These are phyloP conservation scores for Chalaropsis thielavioides DNA, from an alignment of 2,329 filamentous ascomycete species.

Conservation along the genomic window DNA sequence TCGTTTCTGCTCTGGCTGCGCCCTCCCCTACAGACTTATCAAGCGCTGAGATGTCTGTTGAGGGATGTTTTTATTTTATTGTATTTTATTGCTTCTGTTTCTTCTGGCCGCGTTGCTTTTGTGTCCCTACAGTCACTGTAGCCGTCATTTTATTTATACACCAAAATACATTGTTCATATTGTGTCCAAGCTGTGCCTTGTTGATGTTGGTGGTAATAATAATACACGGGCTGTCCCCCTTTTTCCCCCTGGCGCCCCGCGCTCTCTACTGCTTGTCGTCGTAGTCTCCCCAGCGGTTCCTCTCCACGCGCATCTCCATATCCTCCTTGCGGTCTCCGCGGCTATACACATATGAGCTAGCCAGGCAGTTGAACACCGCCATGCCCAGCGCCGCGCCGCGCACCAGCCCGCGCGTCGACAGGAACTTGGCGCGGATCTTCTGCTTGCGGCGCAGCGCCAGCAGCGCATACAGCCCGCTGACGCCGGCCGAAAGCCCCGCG, in stretches of 20 bases:
- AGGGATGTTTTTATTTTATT: not conserved
- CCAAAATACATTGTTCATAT: no score
- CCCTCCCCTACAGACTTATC: not conserved
- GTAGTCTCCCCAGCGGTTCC: constrained; percentile 36
- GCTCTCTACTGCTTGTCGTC: constrained; percentile 14
- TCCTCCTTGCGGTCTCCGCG: constrained; percentile 38
- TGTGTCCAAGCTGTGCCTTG: no score
- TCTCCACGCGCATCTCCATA: constrained; percentile 32
- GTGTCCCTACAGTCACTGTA: no score
- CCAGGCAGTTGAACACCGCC: constrained; percentile 34
- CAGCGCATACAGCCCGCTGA: constrained; percentile 43
- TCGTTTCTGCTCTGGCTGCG: not conserved
- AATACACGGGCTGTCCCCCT: not conserved
- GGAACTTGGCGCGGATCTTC: constrained; percentile 26
- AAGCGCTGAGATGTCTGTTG: not conserved
- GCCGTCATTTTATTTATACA: no score
- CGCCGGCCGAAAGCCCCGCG: constrained; percentile 41
- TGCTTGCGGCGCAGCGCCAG: constrained; percentile 37
- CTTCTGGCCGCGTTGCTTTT: not conserved
- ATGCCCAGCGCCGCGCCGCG: constrained; percentile 37
- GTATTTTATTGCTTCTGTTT: not conserved
- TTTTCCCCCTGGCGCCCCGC: not conserved
- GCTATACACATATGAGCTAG: constrained; percentile 38
- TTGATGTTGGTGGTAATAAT: not conserved
- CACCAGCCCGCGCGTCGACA: constrained; percentile 37